Base-by-base conservation (phyloP, 176 grass and related monocot species). In the Melocanna baccifera region DNA sequence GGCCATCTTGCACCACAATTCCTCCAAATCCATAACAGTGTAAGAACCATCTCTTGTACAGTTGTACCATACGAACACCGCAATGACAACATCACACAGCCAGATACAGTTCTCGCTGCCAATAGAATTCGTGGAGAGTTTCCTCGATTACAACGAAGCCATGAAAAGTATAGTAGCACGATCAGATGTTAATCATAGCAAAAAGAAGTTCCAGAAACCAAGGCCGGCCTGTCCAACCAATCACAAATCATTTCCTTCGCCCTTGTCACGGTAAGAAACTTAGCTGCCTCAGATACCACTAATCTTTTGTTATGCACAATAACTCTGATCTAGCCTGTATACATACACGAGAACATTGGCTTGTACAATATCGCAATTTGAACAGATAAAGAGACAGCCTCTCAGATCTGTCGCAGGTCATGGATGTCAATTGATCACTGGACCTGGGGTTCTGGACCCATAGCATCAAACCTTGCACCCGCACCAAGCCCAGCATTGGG, bases 291-390 rank as follows among this genome's bases (percentile, higher is more conserved):
- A 12, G 53, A 66, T 50, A 75, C 77, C 64, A 71, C 71, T 56
- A 78, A 86, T 36, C 14, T 71, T 65, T 71, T 90, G 78, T 86
- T 90, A 90, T 90, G 88, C 88, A 90, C 88, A 86, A 78, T 66
- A 86, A 86, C 26, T 71, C 83, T 90, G 72, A 71, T 57, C 77
- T 90, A 86, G 72, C 83, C 72, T 82, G 72, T 77, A 90, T 48
- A 77, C 77, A 86, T 46, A 89, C 83, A 89, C 41, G 48, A 59
- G 77, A 88, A 81, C 77, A 74, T 79, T 51, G 48, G 41, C 75
- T 89, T 85, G 71, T 62, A 76, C 83, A 55, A 70, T 70, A 55
- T 61, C n/a, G 53, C 88, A 55, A 69, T 81, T 51, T 81, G 70
- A 62, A 67, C 63, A 10, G 69, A 59, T 32, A 81, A 58, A 62